Base-by-base conservation (phyloP, 306 rosid species). In the Mimosa bimucronata region DNA sequence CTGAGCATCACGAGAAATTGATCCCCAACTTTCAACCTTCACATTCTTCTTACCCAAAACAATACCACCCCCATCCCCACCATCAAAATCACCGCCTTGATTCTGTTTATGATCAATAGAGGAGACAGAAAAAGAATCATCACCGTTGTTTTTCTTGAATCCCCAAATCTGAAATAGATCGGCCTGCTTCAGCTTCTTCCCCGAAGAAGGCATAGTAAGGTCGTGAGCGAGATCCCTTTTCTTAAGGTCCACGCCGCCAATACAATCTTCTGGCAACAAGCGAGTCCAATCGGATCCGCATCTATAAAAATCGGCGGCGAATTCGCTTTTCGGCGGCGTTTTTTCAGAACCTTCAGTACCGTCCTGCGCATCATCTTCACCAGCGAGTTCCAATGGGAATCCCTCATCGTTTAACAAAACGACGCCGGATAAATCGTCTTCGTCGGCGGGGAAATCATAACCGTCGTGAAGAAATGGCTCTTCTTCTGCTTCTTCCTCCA, bases 141-240 rank as follows among this genome's bases (percentile, higher is more conserved):
- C 68, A 37, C 19, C 25, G 21, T 7, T 29, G 42, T 62, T 81
- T 66, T 77, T 61, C 31, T 76, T 72, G 40, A 85, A 76, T 2
- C 91, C 91, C 91, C 91, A 88, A 76, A 88, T 81, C 84, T 88
- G 88, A 9, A 85, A 81, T 58, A 88, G 45, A 78, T 81, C 80
- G 2, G 60, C 31, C 58, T 86, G 89, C 67, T 85, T 88, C 85
- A 88, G 60, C 83, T 83, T 85, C 87, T 79, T 88, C 74, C 65
- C 87, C 23, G 85, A 80, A 50, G 83, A 80, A 50, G 76, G 42
- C 0, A 12, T 3, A 40, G 25, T 48, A 48, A 44, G 76, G 65
- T 77, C 77, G 40, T 38, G 50, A 11, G 15, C 31, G 60, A 45
- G 19, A 37, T 26, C 79, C 13, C 29, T 41, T 38, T 23, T 40